Conservation (phyloP, 352 stramenopile genomes). For the Aphanomyces euteiches region DNA sequence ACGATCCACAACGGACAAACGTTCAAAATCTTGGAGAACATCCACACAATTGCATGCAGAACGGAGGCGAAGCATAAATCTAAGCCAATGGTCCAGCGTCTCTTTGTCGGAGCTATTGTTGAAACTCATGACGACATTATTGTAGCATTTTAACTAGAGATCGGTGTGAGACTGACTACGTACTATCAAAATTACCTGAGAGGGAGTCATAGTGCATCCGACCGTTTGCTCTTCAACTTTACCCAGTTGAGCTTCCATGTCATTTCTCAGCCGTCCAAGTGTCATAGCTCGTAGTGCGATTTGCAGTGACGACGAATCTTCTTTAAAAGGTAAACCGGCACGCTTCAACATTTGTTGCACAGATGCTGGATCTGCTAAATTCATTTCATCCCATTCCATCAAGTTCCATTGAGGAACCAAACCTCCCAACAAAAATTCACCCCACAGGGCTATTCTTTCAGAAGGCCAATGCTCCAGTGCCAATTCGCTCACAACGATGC, state of each 20-base stretch:
- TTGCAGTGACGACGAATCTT: conserved; percentile 26
- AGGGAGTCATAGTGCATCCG: conserved; percentile 47
- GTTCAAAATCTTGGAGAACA: conserved; percentile 69
- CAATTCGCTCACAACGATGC: conserved; percentile 26
- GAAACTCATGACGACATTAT: conserved; percentile 54
- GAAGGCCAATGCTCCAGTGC: conserved; percentile 22
- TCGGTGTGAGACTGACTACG: background rate
- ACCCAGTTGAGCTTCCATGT: conserved; percentile 71
- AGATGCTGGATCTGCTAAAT: conserved; percentile 16
- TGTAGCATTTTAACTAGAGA: conserved; percentile 42
- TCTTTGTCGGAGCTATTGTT: conserved; percentile 46
- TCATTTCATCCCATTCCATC: conserved; percentile 18
- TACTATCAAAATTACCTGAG: conserved; percentile 36
- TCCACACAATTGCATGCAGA: conserved; percentile 80
- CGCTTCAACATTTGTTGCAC: conserved; percentile 29
- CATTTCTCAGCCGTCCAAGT: conserved; percentile 61
- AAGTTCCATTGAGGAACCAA: background rate
- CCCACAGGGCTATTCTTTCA: conserved; percentile 12
- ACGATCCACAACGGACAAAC: conserved; percentile 66
- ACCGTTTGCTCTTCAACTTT: conserved; percentile 82
- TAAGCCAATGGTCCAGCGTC: conserved; percentile 57
- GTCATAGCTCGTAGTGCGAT: conserved; percentile 36
- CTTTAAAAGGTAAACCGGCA: conserved; percentile 23
- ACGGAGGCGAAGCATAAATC: conserved; percentile 59
- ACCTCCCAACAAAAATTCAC: conserved; percentile 18